Evolutionary conservation across 768 basidiomycete genomes (phyloP).

Genomic region (Podaxis sp.): DNA sequence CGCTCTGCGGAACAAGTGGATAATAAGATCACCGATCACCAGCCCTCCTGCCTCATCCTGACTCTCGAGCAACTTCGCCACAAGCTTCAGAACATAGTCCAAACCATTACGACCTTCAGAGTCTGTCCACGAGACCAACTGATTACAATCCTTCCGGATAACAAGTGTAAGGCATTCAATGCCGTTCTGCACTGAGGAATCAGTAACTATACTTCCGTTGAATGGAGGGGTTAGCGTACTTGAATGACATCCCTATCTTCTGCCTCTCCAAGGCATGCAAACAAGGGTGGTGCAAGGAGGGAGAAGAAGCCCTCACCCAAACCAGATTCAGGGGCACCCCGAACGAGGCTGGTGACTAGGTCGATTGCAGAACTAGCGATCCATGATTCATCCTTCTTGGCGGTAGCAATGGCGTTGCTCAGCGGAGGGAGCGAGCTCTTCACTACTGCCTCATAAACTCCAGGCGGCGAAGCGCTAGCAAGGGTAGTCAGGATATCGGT

Average conservation of each 20-base stretch:
- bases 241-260: conserved; percentile 89
- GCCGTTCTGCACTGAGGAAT: conserved; percentile 56
- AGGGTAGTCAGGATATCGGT: conserved; percentile 77
- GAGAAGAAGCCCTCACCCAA: conserved; percentile 83
- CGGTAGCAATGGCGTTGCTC: conserved; percentile 56
- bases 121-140: conserved; percentile 77
- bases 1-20: conserved; percentile 84
- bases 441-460: conserved; percentile 72
- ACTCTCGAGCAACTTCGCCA: conserved; percentile 73
- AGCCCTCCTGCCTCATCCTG: conserved; percentile 92
- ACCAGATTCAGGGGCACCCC: conserved; percentile 58
- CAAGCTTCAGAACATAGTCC: conserved; percentile 66
- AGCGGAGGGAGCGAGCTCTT: conserved; percentile 73
- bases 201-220: background rate
- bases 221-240: conserved; percentile 34
- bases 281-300: conserved; percentile 70
- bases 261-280: conserved; percentile 61
- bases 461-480: conserved; percentile 53
- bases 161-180: conserved; percentile 78
- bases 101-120: conserved; percentile 70
- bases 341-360: conserved; percentile 68
- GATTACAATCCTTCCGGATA: conserved; percentile 83
- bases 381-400: conserved; percentile 67
- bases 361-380: conserved; percentile 81
- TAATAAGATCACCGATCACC: conserved; percentile 91